phyloP scores from a whole-genome alignment of 2,329 filamentous ascomycete genomes.

The Diaporthe sp. region DNA sequence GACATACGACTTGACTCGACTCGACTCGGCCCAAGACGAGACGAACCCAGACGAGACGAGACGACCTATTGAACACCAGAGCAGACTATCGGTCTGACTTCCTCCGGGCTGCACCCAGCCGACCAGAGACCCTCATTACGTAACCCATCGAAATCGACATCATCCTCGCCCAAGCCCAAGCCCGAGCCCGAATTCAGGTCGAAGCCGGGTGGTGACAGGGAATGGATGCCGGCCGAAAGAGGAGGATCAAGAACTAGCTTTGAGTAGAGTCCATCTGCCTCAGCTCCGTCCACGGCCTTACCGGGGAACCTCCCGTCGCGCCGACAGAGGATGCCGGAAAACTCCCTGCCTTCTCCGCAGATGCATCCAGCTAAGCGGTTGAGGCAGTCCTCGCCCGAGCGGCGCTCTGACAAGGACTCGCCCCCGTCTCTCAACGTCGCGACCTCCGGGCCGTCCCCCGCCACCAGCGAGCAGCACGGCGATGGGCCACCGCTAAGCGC shows the following conservation, averaged over 20 bases:
- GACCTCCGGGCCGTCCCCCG: conserved; percentile 54
- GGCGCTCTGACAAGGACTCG: conserved; percentile 53
- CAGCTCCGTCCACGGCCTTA: not conserved
- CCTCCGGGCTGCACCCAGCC: conserved; percentile 6
- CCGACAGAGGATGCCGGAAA: conserved; percentile 57
- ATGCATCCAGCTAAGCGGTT: conserved; percentile 70
- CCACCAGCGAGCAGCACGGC: conserved; percentile 46
- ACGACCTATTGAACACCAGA: not conserved
- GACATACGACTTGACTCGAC: not conserved
- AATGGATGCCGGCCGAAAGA: conserved; percentile 31
- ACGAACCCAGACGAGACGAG: conserved; percentile 10
- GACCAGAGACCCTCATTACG: conserved; percentile 23
- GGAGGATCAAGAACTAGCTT: conserved; percentile 20
- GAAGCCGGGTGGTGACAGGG: conserved; percentile 6
- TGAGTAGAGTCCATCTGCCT: conserved; percentile 2
- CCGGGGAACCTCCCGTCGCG: conserved; percentile 12
- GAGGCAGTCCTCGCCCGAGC: conserved; percentile 63
- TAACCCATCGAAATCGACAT: conserved; percentile 23
- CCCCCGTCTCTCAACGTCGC: conserved; percentile 55
- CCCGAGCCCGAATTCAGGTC: not conserved
- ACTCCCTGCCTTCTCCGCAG: conserved; percentile 63
- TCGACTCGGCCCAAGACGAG: not conserved
- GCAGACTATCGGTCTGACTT: conserved; percentile 3
- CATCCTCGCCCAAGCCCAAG: conserved; percentile 15
- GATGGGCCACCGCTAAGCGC: conserved; percentile 45